A percentile compares a stretch with the other conserved stretches of the same genome.
Evolutionary conservation across 1,284 basidiomycete genomes (phyloP).

Genomic region (Waitea zeae): DNA sequence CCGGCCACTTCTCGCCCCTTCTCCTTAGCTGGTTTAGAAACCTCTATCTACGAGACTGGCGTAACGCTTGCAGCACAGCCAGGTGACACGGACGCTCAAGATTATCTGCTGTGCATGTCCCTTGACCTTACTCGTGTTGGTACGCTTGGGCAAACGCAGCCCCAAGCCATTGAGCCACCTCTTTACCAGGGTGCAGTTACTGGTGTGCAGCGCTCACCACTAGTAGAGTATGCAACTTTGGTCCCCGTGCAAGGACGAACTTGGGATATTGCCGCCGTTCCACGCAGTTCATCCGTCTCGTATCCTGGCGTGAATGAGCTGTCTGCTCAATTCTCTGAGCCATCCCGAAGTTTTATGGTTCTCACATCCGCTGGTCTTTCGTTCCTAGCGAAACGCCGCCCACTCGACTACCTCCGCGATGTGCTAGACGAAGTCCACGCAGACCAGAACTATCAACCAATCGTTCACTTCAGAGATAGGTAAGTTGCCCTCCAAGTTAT

Average conservation of each 20-base stretch:
- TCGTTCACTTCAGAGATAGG: constrained; percentile 64
- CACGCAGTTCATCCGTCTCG: constrained; percentile 15
- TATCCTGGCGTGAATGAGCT: constrained; percentile 53
- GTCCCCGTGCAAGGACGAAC: constrained; percentile 67
- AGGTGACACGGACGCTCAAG: constrained; percentile 55
- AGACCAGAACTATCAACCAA: constrained; percentile 47
- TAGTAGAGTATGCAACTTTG: constrained; percentile 62
- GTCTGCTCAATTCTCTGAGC: constrained; percentile 59
- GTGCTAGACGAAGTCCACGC: constrained; percentile 56
- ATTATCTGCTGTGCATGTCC: constrained; percentile 59
- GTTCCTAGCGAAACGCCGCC: constrained; percentile 69
- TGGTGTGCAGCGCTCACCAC: constrained; percentile 33
- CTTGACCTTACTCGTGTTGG: constrained; percentile 63
- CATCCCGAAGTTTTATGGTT: constrained; percentile 67
- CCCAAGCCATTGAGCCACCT: background rate
- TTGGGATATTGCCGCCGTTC: constrained; percentile 62
- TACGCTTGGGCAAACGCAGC: constrained; percentile 29
- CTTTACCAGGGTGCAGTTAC: constrained; percentile 20
- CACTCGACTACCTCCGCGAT: constrained; percentile 67
- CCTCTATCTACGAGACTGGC: constrained; percentile 45
- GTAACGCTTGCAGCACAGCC: constrained; percentile 49
- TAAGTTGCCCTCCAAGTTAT: constrained; percentile 11
- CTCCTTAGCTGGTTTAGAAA: constrained; percentile 34
- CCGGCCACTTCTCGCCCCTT: constrained; percentile 22
- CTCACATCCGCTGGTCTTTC: constrained; percentile 76